Evolutionary conservation across 805 yeast genomes (phyloP).

Genomic region (Starmerella riodocensis): DNA sequence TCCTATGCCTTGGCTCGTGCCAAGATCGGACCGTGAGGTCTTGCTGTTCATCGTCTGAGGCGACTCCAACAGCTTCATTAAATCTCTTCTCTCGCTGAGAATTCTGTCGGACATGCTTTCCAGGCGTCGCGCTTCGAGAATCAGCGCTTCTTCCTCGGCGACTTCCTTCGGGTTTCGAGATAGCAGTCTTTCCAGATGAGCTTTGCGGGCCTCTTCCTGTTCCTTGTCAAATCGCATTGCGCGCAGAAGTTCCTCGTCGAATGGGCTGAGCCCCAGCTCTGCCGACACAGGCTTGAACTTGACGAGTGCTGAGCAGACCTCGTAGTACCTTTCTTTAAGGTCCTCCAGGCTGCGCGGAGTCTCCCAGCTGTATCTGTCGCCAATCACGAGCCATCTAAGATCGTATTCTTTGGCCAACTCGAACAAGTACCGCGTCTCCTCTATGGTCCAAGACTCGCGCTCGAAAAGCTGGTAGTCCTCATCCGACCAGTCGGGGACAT

Average conservation of each 20-base stretch:
- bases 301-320: slow-evolving; percentile 46
- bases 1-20: slow-evolving; percentile 73
- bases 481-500: slow-evolving; percentile 53
- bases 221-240: slow-evolving; percentile 55
- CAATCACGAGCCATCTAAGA: slow-evolving; percentile 55
- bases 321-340: slow-evolving; percentile 67
- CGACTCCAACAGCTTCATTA: slow-evolving; percentile 69
- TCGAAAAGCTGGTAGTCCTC: slow-evolving; percentile 44
- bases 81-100: slow-evolving; percentile 64
- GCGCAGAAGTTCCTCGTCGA: slow-evolving; percentile 44
- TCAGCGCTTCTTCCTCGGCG: slow-evolving; percentile 91
- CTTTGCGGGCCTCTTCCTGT: slow-evolving; percentile 67
- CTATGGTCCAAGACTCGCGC: slow-evolving; percentile 51
- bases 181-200: slow-evolving; percentile 60
- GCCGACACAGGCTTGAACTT: slow-evolving; percentile 18
- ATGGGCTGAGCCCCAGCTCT: slow-evolving; percentile 32
- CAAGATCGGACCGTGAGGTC: slow-evolving; percentile 49
- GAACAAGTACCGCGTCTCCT: slow-evolving; percentile 70
- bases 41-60: slow-evolving; percentile 54
- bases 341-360: slow-evolving; percentile 53
- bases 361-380: slow-evolving; percentile 38
- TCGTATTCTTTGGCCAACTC: slow-evolving; percentile 43
- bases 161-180: slow-evolving; percentile 89
- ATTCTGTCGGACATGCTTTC: slow-evolving; percentile 87
- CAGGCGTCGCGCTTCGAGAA: slow-evolving; percentile 82